Base-by-base conservation (phyloP, 768 basidiomycete species). In the Peribolospora baueri region DNA sequence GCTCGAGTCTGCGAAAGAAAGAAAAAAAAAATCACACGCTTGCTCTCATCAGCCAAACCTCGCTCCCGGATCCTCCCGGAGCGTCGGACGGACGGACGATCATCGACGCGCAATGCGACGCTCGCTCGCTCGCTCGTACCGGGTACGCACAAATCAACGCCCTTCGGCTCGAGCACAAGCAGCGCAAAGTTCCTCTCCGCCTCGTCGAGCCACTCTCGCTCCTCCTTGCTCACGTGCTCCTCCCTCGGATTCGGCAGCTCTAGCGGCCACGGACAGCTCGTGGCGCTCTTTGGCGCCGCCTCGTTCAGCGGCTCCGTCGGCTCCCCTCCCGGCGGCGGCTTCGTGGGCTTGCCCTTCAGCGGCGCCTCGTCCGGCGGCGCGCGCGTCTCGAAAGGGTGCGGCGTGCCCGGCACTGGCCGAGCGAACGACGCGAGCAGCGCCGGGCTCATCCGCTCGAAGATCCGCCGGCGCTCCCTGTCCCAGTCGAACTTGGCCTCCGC, bases 401-500 rank as follows among this genome's bases (percentile, higher is more conserved):
- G 67, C 4, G 69, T 71, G 0, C 84, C 86, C 0, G 83, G 81
- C 0, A 70, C 63, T 3, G 82, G 82, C 3, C 78, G 70, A 58
- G 74, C 77, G 78, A 82, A 88, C 46, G 70, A 71, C 36, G 84
- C 84, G 59, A 75, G 76, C 76, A 84, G 75, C 50, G 71, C 66
- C 3, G 70, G 72, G 48, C 73, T 73, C 72, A 86, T 72, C 50
- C 57, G 65, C 45, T 64, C 55, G 64, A 82, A 88, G 41, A 74
- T 64, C 50, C 73, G 72, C n/a, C 68, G 54, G 13, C 84, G 72
- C 66, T 78, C 73, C 14, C 65, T 66, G 61, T 82, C 81, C 84
- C 63, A 61, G 60, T 80, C 73, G 60, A 75, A 75, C 10, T 50
- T 55, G 1, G 25, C 25, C 9, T 65, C 65, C 39, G 71, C 70